Evolutionary conservation across 257 asterid genomes (phyloP).

Genomic region (Galeopsis tetrahit): DNA sequence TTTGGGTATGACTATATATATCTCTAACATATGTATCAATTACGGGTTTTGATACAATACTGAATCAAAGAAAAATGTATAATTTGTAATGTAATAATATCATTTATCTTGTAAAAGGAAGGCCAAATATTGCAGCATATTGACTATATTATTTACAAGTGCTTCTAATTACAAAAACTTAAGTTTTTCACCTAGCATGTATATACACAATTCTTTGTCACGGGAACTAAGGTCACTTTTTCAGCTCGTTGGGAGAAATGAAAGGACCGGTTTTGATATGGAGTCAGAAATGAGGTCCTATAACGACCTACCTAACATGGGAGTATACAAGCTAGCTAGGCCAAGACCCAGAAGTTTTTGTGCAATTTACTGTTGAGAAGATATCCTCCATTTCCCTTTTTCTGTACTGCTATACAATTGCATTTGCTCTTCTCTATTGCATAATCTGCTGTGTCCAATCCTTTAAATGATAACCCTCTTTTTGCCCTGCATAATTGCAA

Average conservation of each 20-base stretch:
- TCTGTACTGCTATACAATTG: slow-evolving; percentile 79
- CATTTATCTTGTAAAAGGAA: no score
- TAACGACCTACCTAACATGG: background rate
- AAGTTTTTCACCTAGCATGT: background rate
- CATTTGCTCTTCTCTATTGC: slow-evolving; percentile 78
- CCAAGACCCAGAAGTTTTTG: slow-evolving; percentile 82
- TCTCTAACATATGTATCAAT: no score
- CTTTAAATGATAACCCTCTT: slow-evolving; percentile 57
- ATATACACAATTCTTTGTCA: background rate
- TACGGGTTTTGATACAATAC: no score
- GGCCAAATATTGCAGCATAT: no score
- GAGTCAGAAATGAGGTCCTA: background rate
- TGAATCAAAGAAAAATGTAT: no score
- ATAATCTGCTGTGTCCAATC: slow-evolving; percentile 69
- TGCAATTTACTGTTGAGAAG: slow-evolving; percentile 73
- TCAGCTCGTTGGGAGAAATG: background rate
- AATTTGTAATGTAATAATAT: no score
- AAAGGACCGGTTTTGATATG: background rate
- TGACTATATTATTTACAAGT: no score
- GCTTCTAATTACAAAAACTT: no score
- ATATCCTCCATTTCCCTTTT: slow-evolving; percentile 71
- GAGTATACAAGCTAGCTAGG: slow-evolving; percentile 35
- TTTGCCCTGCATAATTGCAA: slow-evolving; percentile 52
- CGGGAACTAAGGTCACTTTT: background rate
- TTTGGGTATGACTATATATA: no score